A percentile compares a stretch with the other conserved stretches of the same genome.
phyloP scores from a whole-genome alignment of 2,329 filamentous ascomycete species.

The Aureobasidium musti region DNA sequence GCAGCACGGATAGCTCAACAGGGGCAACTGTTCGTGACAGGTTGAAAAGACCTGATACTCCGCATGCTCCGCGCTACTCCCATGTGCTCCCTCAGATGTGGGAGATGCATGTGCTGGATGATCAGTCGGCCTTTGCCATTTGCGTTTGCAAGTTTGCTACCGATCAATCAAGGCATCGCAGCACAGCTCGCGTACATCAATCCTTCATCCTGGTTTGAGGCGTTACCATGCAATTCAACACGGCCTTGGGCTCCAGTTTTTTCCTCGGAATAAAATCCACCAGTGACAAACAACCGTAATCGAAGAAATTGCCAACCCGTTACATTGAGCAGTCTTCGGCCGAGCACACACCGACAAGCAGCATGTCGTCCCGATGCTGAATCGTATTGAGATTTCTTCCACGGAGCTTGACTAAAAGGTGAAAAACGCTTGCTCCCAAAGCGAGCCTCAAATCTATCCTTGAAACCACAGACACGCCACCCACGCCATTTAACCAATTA shows the following conservation, averaged over 20 bases:
- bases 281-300: slow-evolving; percentile 16
- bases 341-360: slow-evolving; percentile 19
- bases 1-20: background rate
- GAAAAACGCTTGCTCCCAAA: background rate
- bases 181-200: background rate
- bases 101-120: background rate
- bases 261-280: slow-evolving; percentile 8
- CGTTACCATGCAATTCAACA: slow-evolving; percentile 23
- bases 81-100: slow-evolving; percentile 8
- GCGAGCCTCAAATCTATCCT: background rate
- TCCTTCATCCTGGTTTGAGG: slow-evolving; percentile 12
- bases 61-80: background rate
- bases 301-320: slow-evolving; percentile 25
- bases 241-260: slow-evolving; percentile 19
- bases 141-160: background rate
- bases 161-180: slow-evolving; percentile 12
- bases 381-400: slow-evolving; percentile 5
- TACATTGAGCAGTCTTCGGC: slow-evolving; percentile 10
- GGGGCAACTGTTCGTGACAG: slow-evolving; percentile 11
- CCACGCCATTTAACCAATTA: slow-evolving; percentile 16
- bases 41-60: slow-evolving; percentile 4
- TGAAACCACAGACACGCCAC: slow-evolving; percentile 24
- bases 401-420: slow-evolving; percentile 22
- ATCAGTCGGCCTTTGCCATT: slow-evolving; percentile 7
- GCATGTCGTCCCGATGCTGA: slow-evolving; percentile 16